Evolutionary conservation across 1,284 basidiomycete species (phyloP).

Genomic region (Ganoderma resinaceum): DNA sequence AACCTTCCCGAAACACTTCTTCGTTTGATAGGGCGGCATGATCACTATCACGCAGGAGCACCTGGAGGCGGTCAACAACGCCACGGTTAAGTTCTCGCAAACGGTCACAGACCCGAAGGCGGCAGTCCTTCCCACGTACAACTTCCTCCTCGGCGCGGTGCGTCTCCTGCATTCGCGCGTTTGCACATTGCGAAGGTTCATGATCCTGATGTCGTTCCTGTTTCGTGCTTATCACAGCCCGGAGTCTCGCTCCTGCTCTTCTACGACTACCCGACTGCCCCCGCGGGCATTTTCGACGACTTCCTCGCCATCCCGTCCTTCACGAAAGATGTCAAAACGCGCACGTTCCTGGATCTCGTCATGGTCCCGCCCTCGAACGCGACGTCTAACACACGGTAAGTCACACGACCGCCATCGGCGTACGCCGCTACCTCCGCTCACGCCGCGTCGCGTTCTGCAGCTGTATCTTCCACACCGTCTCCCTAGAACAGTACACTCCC

Average conservation of each 20-base stretch:
- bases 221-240: conserved; percentile 16
- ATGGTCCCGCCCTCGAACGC: conserved; percentile 47
- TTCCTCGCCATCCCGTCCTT: conserved; percentile 45
- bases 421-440: neutral
- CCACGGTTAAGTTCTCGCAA: conserved; percentile 56
- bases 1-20: neutral
- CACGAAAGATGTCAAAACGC: conserved; percentile 41
- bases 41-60: conserved; percentile 49
- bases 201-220: neutral
- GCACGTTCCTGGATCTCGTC: conserved; percentile 49
- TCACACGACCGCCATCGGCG: neutral
- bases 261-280: conserved; percentile 51
- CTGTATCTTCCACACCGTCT: conserved; percentile 56
- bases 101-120: conserved; percentile 66
- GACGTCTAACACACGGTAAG: conserved; percentile 49
- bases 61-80: conserved; percentile 48
- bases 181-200: neutral
- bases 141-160: conserved; percentile 52
- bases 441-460: conserved; percentile 37
- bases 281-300: conserved; percentile 51
- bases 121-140: conserved; percentile 60
- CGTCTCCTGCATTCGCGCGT: neutral
- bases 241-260: conserved; percentile 44
- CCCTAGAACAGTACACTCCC: conserved; percentile 49
- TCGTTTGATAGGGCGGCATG: conserved; percentile 55